phyloP scores from a whole-genome alignment of 192 early-diverging fungal genomes.

The Backusella tuberculispora region DNA sequence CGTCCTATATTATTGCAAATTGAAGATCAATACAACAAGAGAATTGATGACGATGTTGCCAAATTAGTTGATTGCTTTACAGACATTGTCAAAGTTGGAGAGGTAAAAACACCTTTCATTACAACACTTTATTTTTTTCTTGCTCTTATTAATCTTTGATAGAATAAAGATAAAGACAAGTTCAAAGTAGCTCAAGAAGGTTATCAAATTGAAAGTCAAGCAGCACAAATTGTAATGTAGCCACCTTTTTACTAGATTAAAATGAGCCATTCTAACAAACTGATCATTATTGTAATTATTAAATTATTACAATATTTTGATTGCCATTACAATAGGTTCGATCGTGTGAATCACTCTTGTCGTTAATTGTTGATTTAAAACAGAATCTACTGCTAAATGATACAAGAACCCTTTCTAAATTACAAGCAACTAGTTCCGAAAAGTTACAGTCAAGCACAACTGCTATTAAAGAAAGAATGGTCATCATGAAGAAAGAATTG shows the following conservation, averaged over 20 bases:
- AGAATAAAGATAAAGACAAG: slow-evolving; percentile 55
- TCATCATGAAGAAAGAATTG: slow-evolving; percentile 47
- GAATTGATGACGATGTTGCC: slow-evolving; percentile 51
- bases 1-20: slow-evolving; percentile 48
- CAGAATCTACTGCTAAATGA: slow-evolving; percentile 55
- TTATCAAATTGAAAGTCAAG: slow-evolving; percentile 58
- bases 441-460: slow-evolving; percentile 45
- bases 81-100: slow-evolving; percentile 54
- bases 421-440: slow-evolving; percentile 40
- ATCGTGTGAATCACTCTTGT: slow-evolving; percentile 53
- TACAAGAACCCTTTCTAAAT: slow-evolving; percentile 47
- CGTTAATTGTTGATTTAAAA: slow-evolving; percentile 55
- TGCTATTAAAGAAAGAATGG: slow-evolving; percentile 46
- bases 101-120: slow-evolving; percentile 32
- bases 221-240: slow-evolving; percentile 52
- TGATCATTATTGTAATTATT: too few relatives aligned
- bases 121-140: slow-evolving; percentile 16
- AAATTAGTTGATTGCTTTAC: slow-evolving; percentile 57
- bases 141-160: background rate
- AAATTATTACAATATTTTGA: too few relatives aligned
- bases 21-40: slow-evolving; percentile 58
- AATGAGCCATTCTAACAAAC: too few relatives aligned
- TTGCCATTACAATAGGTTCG: slow-evolving; percentile 28
- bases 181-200: slow-evolving; percentile 60
- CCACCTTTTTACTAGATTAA: too few relatives aligned